Evolutionary conservation across 768 basidiomycete genomes (phyloP).

Genomic region (Naganishia onofrii): DNA sequence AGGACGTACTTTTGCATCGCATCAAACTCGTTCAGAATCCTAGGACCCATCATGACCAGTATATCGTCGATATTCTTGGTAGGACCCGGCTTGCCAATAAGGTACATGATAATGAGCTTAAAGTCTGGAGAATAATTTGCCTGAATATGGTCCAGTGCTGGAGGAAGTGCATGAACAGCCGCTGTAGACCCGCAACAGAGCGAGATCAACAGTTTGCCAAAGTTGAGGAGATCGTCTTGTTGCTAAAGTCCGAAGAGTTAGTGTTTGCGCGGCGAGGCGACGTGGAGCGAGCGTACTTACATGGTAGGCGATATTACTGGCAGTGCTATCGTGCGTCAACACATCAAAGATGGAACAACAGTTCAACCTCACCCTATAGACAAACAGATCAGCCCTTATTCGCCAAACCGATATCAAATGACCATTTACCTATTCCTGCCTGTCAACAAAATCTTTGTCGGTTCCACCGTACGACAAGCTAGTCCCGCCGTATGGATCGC

Average conservation of each 20-base stretch:
- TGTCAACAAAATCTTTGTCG: conserved; percentile 80
- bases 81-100: conserved; percentile 66
- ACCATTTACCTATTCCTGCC: conserved; percentile 73
- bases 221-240: conserved; percentile 83
- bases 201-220: conserved; percentile 77
- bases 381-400: neutral
- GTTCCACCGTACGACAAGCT: conserved; percentile 77
- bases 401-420: neutral
- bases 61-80: conserved; percentile 74
- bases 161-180: conserved; percentile 65
- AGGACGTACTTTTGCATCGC: conserved; percentile 69
- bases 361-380: conserved; percentile 69
- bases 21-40: conserved; percentile 74
- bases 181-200: conserved; percentile 71
- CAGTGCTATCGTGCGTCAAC: conserved; percentile 68
- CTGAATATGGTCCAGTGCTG: conserved; percentile 69
- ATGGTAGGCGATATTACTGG: conserved; percentile 63
- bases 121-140: conserved; percentile 76
- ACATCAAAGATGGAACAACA: conserved; percentile 86
- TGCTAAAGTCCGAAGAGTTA: conserved; percentile 33
- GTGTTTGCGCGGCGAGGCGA: neutral
- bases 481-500: conserved; percentile 76
- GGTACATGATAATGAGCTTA: conserved; percentile 72
- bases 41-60: conserved; percentile 72
- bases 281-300: conserved; percentile 37